Percentiles rank a stretch among this genome's conserved stretches.
Conservation (phyloP, 2,329 filamentous ascomycete genomes). For the Niveomyces coronatus region DNA sequence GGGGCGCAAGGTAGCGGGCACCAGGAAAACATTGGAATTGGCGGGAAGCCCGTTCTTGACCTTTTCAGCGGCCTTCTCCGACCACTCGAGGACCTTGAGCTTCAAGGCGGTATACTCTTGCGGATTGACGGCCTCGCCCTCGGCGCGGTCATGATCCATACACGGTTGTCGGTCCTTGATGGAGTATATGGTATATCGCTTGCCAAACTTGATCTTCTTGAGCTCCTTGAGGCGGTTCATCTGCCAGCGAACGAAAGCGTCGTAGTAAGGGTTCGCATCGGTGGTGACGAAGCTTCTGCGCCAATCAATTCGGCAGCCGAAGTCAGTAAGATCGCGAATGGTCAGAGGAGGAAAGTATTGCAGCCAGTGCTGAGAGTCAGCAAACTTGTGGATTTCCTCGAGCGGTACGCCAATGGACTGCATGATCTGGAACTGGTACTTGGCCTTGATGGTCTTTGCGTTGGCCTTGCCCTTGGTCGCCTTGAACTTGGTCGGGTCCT, state of each 20-base stretch:
- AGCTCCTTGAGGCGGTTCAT: slow-evolving; percentile 87
- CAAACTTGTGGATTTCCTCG: slow-evolving; percentile 86
- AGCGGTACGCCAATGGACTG: slow-evolving; percentile 76
- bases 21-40: slow-evolving; percentile 72
- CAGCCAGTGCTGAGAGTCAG: slow-evolving; percentile 87
- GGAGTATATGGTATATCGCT: slow-evolving; percentile 81
- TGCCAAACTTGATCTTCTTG: slow-evolving; percentile 88
- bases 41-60: slow-evolving; percentile 71
- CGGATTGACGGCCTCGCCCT: slow-evolving; percentile 47
- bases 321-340: slow-evolving; percentile 66
- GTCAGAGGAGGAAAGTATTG: slow-evolving; percentile 61
- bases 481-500: slow-evolving; percentile 83
- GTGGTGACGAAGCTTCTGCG: slow-evolving; percentile 87
- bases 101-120: slow-evolving; percentile 94
- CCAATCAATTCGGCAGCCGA: slow-evolving; percentile 89
- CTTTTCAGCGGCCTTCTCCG: slow-evolving; percentile 59
- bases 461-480: slow-evolving; percentile 88
- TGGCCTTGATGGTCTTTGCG: slow-evolving; percentile 82
- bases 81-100: slow-evolving; percentile 84
- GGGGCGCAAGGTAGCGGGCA: slow-evolving; percentile 83
- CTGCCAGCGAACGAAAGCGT: slow-evolving; percentile 92
- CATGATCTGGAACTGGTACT: slow-evolving; percentile 97
- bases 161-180: slow-evolving; percentile 36
- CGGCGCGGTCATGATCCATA: slow-evolving; percentile 37
- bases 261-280: slow-evolving; percentile 93